A percentile compares a stretch with the other conserved stretches of the same genome.
Conservation (phyloP, 1,139 yeast genomes). For the Geotrichum histeridarum region DNA sequence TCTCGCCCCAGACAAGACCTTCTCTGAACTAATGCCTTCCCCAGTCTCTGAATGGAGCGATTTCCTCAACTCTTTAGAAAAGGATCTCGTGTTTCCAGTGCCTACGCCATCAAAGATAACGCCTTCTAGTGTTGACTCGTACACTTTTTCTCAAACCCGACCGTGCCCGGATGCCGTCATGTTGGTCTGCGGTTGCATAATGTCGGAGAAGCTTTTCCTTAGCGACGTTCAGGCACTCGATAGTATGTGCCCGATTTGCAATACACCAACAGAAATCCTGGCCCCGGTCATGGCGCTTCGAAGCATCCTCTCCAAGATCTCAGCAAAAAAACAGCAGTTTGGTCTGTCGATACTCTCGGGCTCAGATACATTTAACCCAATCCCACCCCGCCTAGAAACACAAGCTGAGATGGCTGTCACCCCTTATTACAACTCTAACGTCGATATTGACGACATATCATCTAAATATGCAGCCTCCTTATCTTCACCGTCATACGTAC, state of each 20-base stretch:
- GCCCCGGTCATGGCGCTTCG: slow-evolving; percentile 12
- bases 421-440: not conserved
- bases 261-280: slow-evolving; percentile 14
- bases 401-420: not conserved
- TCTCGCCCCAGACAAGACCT: not conserved
- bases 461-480: slow-evolving; percentile 1
- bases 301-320: slow-evolving; percentile 6
- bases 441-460: slow-evolving; percentile 7
- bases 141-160: not conserved
- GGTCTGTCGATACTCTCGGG: slow-evolving; percentile 14
- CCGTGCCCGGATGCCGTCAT: slow-evolving; percentile 15
- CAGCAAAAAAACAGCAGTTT: slow-evolving; percentile 11
- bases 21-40: slow-evolving; percentile 10
- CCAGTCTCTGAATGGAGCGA: slow-evolving; percentile 30
- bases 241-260: slow-evolving; percentile 13
- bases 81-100: slow-evolving; percentile 39
- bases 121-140: not conserved
- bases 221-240: not conserved
- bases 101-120: slow-evolving; percentile 40
- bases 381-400: not conserved
- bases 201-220: slow-evolving; percentile 44
- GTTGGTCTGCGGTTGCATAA: slow-evolving; percentile 66
- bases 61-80: slow-evolving; percentile 30
- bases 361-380: not conserved
- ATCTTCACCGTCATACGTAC: not conserved